Evolutionary conservation across 257 asterid species (phyloP), one percentile per base, ranked within the genome.

Genomic region (Solanum arcanum): DNA sequence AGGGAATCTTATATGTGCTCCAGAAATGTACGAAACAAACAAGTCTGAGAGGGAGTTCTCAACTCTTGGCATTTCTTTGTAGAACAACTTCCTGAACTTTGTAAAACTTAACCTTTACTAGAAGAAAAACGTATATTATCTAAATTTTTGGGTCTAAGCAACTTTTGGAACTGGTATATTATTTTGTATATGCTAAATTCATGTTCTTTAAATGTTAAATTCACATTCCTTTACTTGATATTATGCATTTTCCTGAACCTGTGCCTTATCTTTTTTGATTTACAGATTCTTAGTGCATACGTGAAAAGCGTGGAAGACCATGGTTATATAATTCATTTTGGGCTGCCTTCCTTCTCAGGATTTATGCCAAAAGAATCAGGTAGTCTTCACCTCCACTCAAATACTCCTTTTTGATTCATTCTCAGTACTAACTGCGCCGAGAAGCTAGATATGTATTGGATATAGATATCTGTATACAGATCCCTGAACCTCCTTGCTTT

Each of bases 301-400:
- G 92, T 94, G 75, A 95, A 93, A 92, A 95, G 98, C 94, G 89
- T 93, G 81, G 99, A 97, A 94, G 99, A 97, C 91, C 99, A 95
- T 90, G 99, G 99, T 73, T 96, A 93, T 88, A 91, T 95, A 39
- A 96, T 97, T 88, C 91, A 97, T 89, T 96, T 96, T 73, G 99
- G 99, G 72, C 86, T 89, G 86, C 86, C 92, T 85, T 87, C 95
- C 44, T 94, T 94, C 92, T 87, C 94, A 49, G 99, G 99, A 82
- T 97, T 96, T 90, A 92, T 95, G 96, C 92, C 94, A 23, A 93
- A 91, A 91, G 90, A 91, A 88, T 87, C 94, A 86, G 98, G 99
- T 94, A 94, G 91, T 86, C 44, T 42, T 33, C 88, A 49, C 83
- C 29, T 83, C 86, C 62, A 46, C 52, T 49, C 15, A 73, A 83